These are phyloP conservation scores for Pythium sp. DNA, from an alignment of 352 stramenopile genomes.

Conservation along the genomic window DNA sequence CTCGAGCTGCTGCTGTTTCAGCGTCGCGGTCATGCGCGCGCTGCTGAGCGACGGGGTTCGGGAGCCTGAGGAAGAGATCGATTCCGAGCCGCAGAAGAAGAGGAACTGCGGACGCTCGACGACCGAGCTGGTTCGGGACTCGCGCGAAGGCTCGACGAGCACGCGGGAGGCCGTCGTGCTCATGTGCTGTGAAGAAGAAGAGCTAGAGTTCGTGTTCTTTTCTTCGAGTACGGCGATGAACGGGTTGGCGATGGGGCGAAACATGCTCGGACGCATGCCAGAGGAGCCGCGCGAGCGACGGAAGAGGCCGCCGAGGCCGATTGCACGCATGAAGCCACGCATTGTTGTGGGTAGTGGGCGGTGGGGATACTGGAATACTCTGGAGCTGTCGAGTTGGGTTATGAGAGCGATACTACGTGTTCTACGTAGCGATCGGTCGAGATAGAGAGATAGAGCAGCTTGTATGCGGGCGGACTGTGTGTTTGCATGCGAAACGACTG, in stretches of 20 bases:
- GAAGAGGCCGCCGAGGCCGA: slow-evolving; percentile 60
- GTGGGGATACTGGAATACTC: slow-evolving; percentile 16
- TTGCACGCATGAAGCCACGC: slow-evolving; percentile 65
- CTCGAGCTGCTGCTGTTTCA: slow-evolving; percentile 9
- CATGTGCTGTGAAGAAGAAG: background rate
- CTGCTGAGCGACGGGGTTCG: slow-evolving; percentile 9
- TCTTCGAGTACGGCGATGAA: slow-evolving; percentile 17
- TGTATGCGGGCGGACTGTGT: background rate
- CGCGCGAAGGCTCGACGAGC: slow-evolving; percentile 11
- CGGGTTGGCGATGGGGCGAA: slow-evolving; percentile 34
- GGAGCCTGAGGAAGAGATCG: slow-evolving; percentile 14
- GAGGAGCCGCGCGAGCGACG: slow-evolving; percentile 18
- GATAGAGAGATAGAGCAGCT: background rate
- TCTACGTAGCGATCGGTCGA: background rate
- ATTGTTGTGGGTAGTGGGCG: slow-evolving; percentile 31
- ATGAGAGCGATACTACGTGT: slow-evolving; percentile 14
- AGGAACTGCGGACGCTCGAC: slow-evolving; percentile 61
- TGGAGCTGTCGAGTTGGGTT: slow-evolving; percentile 31
- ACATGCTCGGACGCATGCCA: slow-evolving; percentile 13
- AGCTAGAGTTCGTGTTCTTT: background rate
- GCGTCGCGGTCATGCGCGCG: slow-evolving; percentile 13
- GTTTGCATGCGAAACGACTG: too few species aligned
- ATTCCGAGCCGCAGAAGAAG: slow-evolving; percentile 76
- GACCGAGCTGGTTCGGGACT: slow-evolving; percentile 31
- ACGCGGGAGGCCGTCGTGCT: background rate